A percentile compares a stretch with the other conserved stretches of the same genome.
phyloP scores from a whole-genome alignment of 495 filamentous ascomycete species.

The Aspergillus sparsus region DNA sequence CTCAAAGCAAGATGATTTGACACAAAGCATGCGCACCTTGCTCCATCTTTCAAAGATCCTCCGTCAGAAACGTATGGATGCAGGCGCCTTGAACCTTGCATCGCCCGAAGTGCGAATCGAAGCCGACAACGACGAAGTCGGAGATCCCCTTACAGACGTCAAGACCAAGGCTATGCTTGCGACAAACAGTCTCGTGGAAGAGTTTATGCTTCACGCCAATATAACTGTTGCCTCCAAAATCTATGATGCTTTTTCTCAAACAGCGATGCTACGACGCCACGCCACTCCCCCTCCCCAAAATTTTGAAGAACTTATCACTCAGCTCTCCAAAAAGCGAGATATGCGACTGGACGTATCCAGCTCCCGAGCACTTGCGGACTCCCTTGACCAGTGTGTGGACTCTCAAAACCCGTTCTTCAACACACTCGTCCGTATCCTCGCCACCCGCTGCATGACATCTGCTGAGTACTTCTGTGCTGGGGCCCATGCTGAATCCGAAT shows the following conservation, averaged over 20 bases:
- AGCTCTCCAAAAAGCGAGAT: constrained; percentile 80
- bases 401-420: constrained; percentile 94
- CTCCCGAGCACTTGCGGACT: constrained; percentile 87
- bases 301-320: constrained; percentile 89
- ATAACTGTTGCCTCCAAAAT: constrained; percentile 87
- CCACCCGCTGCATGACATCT: constrained; percentile 98
- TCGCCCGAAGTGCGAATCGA: constrained; percentile 95
- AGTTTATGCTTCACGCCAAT: constrained; percentile 99
- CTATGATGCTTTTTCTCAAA: constrained; percentile 88
- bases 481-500: constrained; percentile 87
- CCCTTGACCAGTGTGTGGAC: constrained; percentile 82
- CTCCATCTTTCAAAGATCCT: constrained; percentile 90
- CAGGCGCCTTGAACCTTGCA: constrained; percentile 90
- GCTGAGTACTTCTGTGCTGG: constrained; percentile 97
- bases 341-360: constrained; percentile 78
- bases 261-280: constrained; percentile 89
- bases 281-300: constrained; percentile 89
- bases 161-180: constrained; percentile 92
- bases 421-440: constrained; percentile 93
- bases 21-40: constrained; percentile 83
- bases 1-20: constrained; percentile 83
- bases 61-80: constrained; percentile 93
- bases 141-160: constrained; percentile 86
- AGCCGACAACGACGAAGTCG: constrained; percentile 91
- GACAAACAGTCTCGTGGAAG: constrained; percentile 96